Percentiles rank a stretch among this genome's conserved stretches.
phyloP scores from a whole-genome alignment of 2,329 filamentous ascomycete species.

The Alternaria panax region DNA sequence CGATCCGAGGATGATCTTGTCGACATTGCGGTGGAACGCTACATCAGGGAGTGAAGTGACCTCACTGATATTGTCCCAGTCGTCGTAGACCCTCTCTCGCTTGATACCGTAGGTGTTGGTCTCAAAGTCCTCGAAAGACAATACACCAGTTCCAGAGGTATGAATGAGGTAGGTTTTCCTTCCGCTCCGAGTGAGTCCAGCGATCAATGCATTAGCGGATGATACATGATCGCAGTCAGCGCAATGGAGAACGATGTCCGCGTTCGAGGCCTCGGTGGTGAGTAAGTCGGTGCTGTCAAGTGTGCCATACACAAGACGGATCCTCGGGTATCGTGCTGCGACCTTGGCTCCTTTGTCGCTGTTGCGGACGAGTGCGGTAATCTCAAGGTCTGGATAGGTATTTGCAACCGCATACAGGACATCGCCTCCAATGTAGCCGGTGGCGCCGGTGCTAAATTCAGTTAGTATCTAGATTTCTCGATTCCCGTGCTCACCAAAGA shows the following conservation, averaged over 20 bases:
- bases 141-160: slow-evolving; percentile 64
- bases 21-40: slow-evolving; percentile 70
- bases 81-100: slow-evolving; percentile 63
- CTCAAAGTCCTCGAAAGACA: slow-evolving; percentile 59
- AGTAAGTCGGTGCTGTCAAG: slow-evolving; percentile 39
- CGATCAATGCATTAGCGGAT: slow-evolving; percentile 35
- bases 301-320: slow-evolving; percentile 61
- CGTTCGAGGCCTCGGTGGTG: slow-evolving; percentile 36
- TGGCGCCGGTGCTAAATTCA: slow-evolving; percentile 37
- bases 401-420: slow-evolving; percentile 48
- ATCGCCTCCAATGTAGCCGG: slow-evolving; percentile 46
- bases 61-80: slow-evolving; percentile 64
- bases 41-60: slow-evolving; percentile 64
- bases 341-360: slow-evolving; percentile 58
- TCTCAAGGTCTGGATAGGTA: slow-evolving; percentile 58
- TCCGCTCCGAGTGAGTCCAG: slow-evolving; percentile 52
- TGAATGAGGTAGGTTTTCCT: slow-evolving; percentile 61
- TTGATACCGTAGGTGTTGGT: slow-evolving; percentile 55
- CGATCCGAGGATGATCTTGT: slow-evolving; percentile 69
- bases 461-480: background rate
- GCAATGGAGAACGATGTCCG: slow-evolving; percentile 48
- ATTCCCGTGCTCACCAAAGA: background rate
- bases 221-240: slow-evolving; percentile 40
- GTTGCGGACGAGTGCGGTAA: slow-evolving; percentile 59
- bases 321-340: slow-evolving; percentile 55